Evolutionary conservation across 1,284 basidiomycete species (phyloP).

Genomic region (Nidula niveotomentosa): DNA sequence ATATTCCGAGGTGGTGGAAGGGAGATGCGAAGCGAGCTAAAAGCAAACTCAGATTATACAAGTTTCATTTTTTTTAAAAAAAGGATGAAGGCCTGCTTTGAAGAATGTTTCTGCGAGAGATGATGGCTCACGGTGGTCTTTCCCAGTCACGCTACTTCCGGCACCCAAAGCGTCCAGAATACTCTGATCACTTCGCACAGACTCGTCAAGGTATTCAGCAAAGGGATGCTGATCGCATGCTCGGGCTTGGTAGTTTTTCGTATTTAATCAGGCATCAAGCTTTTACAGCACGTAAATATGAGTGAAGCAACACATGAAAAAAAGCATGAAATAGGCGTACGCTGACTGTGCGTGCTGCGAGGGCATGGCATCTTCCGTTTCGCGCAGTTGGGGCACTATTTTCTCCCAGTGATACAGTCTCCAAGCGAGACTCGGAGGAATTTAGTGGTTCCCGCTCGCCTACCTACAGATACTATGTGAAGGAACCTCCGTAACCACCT

Average conservation of each 20-base stretch:
- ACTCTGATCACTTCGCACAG: not conserved
- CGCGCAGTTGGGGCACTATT: not conserved
- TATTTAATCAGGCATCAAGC: not conserved
- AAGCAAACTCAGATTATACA: not conserved
- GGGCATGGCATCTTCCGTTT: not conserved
- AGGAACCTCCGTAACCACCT: no score
- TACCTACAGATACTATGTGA: no score
- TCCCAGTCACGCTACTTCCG: no score
- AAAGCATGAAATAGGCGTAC: not conserved
- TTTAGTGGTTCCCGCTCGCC: not conserved
- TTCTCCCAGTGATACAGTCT: not conserved
- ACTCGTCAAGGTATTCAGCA: not conserved
- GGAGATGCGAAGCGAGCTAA: not conserved
- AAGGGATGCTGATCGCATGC: not conserved
- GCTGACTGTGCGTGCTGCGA: not conserved
- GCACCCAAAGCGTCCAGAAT: not conserved
- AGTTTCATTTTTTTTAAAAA: no score
- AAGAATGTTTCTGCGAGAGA: not conserved
- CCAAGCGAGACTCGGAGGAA: no score
- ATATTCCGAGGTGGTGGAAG: not conserved
- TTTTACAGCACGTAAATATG: no score
- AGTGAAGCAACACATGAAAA: not conserved
- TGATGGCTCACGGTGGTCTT: not conserved
- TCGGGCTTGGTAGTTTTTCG: not conserved
- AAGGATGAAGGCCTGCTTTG: not conserved